These are phyloP conservation scores for Neurospora sp. DNA, from an alignment of 495 filamentous ascomycete species.

Conservation along the genomic window DNA sequence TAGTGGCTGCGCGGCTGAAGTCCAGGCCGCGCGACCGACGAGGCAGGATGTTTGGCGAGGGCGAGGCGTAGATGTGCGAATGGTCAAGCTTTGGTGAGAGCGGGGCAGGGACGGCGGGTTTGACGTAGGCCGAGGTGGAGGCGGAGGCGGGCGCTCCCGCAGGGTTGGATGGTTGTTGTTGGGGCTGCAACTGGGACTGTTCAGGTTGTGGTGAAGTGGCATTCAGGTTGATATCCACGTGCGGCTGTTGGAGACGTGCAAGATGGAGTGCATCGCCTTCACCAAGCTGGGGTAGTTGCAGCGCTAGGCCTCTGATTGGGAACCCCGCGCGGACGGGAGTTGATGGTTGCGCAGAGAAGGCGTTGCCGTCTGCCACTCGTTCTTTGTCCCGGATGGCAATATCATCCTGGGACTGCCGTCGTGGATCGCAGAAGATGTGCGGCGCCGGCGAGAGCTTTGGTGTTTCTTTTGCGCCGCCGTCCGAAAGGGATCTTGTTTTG, in stretches of 20 bases:
- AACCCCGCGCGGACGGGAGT: conserved; percentile 53
- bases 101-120: conserved; percentile 42
- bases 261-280: neutral
- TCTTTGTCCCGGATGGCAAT: conserved; percentile 40
- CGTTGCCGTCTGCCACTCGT: conserved; percentile 6
- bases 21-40: conserved; percentile 80
- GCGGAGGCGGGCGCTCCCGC: conserved; percentile 21
- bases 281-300: conserved; percentile 52
- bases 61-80: conserved; percentile 70
- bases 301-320: conserved; percentile 50
- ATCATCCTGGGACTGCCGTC: conserved; percentile 71
- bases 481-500: conserved; percentile 39
- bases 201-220: neutral
- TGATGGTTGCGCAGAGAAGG: conserved; percentile 10
- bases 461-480: conserved; percentile 32
- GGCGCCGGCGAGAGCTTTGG: conserved; percentile 56
- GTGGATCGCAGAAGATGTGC: conserved; percentile 41
- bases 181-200: neutral
- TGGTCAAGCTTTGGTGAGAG: conserved; percentile 80
- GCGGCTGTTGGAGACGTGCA: neutral
- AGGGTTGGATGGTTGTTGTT: neutral
- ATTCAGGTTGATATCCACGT: neutral
- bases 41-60: conserved; percentile 62
- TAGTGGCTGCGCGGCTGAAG: conserved; percentile 89
- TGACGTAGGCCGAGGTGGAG: conserved; percentile 39